These are phyloP conservation scores for Neopestalotiopsis sp. DNA, from an alignment of 2,329 filamentous ascomycete genomes.

Conservation along the genomic window DNA sequence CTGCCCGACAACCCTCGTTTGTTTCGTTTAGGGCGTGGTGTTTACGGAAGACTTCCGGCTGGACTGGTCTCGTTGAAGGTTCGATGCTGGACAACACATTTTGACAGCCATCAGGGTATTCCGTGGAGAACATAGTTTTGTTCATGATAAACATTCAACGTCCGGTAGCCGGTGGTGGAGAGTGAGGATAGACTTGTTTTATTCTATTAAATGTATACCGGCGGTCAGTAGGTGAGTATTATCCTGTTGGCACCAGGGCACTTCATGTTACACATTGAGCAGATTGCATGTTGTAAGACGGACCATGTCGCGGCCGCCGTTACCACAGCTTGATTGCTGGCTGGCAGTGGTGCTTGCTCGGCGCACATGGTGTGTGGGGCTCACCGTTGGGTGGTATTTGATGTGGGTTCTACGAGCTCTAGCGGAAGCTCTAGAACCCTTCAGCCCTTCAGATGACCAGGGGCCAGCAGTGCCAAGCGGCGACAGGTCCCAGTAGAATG, in stretches of 20 bases:
- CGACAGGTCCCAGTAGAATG: constrained; percentile 13
- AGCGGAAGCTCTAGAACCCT: constrained; percentile 7
- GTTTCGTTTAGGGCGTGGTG: not conserved
- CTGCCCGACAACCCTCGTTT: not conserved
- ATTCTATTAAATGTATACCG: not conserved
- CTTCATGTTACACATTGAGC: not conserved
- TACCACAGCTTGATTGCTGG: not conserved
- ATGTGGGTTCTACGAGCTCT: not conserved
- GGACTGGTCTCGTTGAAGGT: not conserved
- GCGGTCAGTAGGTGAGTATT: not conserved
- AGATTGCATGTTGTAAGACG: not conserved
- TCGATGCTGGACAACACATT: not conserved
- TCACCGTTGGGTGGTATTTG: not conserved
- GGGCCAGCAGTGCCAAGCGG: constrained; percentile 2
- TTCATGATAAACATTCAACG: not conserved
- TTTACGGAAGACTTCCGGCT: not conserved
- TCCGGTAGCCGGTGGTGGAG: not conserved
- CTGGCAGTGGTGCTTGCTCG: not conserved
- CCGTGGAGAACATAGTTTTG: not conserved
- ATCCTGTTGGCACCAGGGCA: too few species aligned
- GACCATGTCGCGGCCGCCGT: not conserved
- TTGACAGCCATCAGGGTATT: not conserved
- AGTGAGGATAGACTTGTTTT: too few species aligned
- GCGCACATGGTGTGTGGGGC: not conserved
- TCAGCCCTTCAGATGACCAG: constrained; percentile 2